Evolutionary conservation across 768 basidiomycete species (phyloP).

Genomic region (Lactarius pseudohatsudake): DNA sequence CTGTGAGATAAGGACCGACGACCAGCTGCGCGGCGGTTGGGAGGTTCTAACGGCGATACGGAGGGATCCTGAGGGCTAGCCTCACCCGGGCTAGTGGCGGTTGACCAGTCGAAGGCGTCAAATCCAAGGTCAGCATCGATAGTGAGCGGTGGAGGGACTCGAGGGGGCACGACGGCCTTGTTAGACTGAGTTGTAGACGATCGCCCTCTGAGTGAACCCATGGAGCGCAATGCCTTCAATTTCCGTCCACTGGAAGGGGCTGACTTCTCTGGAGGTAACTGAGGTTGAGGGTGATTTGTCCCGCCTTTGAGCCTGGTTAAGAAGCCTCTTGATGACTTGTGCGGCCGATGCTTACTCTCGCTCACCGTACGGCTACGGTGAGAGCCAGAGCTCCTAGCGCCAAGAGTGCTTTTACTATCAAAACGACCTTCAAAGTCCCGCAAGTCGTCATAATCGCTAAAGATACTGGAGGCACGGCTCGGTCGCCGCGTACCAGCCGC

Average conservation of each 20-base stretch:
- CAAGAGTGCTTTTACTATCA: slow-evolving; percentile 75
- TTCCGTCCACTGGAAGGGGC: slow-evolving; percentile 45
- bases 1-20: slow-evolving; percentile 72
- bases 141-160: slow-evolving; percentile 51
- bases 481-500: slow-evolving; percentile 54
- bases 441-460: slow-evolving; percentile 87
- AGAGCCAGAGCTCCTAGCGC: slow-evolving; percentile 40
- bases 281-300: slow-evolving; percentile 46
- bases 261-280: slow-evolving; percentile 43
- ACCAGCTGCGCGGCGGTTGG: slow-evolving; percentile 48
- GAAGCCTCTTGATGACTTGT: slow-evolving; percentile 69
- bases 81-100: slow-evolving; percentile 33
- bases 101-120: slow-evolving; percentile 47
- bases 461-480: slow-evolving; percentile 68
- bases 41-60: slow-evolving; percentile 30
- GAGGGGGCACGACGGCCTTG: slow-evolving; percentile 42
- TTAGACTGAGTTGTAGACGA: slow-evolving; percentile 35
- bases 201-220: slow-evolving; percentile 74
- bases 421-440: slow-evolving; percentile 86
- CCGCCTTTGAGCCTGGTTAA: slow-evolving; percentile 59
- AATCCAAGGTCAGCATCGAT: slow-evolving; percentile 39
- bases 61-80: slow-evolving; percentile 36
- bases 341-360: slow-evolving; percentile 39
- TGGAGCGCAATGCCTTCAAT: slow-evolving; percentile 74
- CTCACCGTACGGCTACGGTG: slow-evolving; percentile 35